Percentiles rank a stretch among this genome's conserved stretches.
These are phyloP conservation scores for Capsicum rhomboideum DNA, from an alignment of 257 asterid species.

Conservation along the genomic window DNA sequence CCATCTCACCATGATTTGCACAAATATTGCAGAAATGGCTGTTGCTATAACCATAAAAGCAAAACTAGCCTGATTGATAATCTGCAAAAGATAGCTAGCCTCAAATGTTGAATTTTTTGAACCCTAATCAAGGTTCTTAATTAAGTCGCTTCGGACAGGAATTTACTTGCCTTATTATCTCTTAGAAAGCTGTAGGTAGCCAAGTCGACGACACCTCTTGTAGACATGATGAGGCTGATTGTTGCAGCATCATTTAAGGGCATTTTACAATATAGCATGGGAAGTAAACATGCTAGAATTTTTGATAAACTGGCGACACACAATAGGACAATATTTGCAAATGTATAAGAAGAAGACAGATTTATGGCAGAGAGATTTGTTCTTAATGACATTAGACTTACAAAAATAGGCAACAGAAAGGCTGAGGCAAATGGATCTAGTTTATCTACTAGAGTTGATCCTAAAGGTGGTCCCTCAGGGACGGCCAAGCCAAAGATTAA, in stretches of 20 bases:
- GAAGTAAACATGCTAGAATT: neutral
- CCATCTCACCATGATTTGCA: neutral
- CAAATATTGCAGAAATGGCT: neutral
- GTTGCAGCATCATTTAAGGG: conserved; percentile 15
- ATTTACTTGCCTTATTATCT: conserved; percentile 9
- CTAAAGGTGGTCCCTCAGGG: conserved; percentile 29
- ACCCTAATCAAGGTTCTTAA: neutral
- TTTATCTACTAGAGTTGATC: conserved; percentile 18
- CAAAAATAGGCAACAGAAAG: conserved; percentile 15
- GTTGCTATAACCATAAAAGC: conserved; percentile 9
- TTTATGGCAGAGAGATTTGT: neutral
- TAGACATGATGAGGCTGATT: conserved; percentile 19
- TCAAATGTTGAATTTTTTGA: neutral
- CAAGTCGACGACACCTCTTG: conserved; percentile 19
- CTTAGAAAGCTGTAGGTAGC: conserved; percentile 11
- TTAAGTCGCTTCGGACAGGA: neutral
- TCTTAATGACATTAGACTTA: conserved; percentile 7
- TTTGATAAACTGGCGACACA: neutral
- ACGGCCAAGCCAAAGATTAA: conserved; percentile 20
- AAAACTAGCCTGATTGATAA: neutral
- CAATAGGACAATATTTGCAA: neutral
- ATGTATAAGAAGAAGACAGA: neutral
- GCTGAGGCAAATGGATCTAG: conserved; percentile 17
- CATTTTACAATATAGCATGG: conserved; percentile 10
- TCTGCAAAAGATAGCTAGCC: neutral